Evolutionary conservation across 345 rosid genomes (phyloP), one percentile per base, ranked within the genome.

Genomic region (Euphorbia peplus): DNA sequence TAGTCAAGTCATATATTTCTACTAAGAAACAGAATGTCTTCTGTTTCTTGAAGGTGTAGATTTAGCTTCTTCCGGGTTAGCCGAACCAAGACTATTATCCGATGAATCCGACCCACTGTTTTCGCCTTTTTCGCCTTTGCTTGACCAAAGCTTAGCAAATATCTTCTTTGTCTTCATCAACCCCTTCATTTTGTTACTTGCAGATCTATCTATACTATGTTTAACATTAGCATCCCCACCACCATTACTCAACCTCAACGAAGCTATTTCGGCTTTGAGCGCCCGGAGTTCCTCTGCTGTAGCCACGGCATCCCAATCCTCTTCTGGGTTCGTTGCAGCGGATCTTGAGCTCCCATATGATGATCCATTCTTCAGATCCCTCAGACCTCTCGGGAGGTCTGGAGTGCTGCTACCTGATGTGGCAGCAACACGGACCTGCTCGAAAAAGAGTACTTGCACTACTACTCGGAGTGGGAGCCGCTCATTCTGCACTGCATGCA

Each of bases 401-500:
- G 97, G 96, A 14, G 91, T 91, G 83, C 93, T 91, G 30, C 91
- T 82, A 42, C 96, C 97, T 1, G 97, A 91, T 0, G 88, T 81
- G 13, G 91, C 91, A 5, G 90, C 83, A 5, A 69, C 82, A 70
- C 91, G 79, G 46, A 87, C 90, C 77, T 89, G 96, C 76, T 91
- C 97, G 0, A 89, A 91, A 79, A 89, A 91, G 66, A 89, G 93
- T 56, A 87, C 86, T 74, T 87, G 97, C 8, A 89, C 93, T 26
- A 91, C 87, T 0, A 89, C 93, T 2, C 97, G 88, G 57, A 89
- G 46, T 0, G 95, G 97, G 9, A 91, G 93, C 70, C 95, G 71
- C 72, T 89, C 95, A 10, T 91, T 91, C 68, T 91, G 97, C 75
- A 91, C 95, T 0, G 89, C 97, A 22, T 87, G 97, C 89, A 85